Evolutionary conservation across 208 protist genomes (phyloP).

Genomic region (Porcisia deanei): DNA sequence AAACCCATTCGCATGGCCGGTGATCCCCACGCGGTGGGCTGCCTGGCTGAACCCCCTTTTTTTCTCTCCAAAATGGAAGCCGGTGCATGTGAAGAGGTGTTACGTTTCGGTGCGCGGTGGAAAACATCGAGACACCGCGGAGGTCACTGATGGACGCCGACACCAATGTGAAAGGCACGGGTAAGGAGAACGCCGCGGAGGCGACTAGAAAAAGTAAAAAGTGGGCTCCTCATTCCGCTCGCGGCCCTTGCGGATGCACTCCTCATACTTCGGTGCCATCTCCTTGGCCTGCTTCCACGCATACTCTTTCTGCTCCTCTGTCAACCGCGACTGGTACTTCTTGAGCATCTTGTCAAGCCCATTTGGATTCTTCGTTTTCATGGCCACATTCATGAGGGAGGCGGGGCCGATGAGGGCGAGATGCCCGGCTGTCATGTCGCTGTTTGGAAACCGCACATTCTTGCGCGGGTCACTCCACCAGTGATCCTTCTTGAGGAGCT

Average conservation of each 20-base stretch:
- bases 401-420: conserved; percentile 83
- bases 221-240: conserved; percentile 83
- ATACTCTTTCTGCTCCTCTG: conserved; percentile 86
- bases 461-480: conserved; percentile 89
- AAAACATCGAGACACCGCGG: neutral
- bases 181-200: neutral
- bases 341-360: conserved; percentile 85
- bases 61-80: too few relatives aligned
- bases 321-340: conserved; percentile 80
- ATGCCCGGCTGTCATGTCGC: conserved; percentile 80
- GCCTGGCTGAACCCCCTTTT: neutral
- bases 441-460: conserved; percentile 81
- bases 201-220: conserved; percentile 80
- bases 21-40: too few relatives aligned
- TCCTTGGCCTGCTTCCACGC: conserved; percentile 90
- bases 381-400: conserved; percentile 89
- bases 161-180: neutral
- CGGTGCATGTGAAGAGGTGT: too few relatives aligned
- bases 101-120: too few relatives aligned
- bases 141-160: neutral
- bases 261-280: conserved; percentile 87
- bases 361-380: conserved; percentile 83
- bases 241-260: conserved; percentile 70
- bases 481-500: conserved; percentile 87
- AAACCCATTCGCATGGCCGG: neutral